Base-by-base conservation (phyloP, 208 protist species). In the Trypanosoma rangeli region DNA sequence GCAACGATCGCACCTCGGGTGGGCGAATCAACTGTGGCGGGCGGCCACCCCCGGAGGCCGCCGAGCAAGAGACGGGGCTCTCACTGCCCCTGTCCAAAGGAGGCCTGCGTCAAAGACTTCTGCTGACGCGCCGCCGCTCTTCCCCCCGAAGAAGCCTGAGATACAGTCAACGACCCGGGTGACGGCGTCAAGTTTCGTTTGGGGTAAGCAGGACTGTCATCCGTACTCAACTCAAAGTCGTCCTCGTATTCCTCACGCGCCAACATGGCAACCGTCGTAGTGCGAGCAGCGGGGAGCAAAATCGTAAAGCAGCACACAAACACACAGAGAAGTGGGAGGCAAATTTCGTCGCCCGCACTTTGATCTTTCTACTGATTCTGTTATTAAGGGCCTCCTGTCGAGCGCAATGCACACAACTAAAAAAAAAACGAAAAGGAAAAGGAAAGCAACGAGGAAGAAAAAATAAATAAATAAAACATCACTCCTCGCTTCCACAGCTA, bases 171-270 rank as follows among this genome's bases (percentile, higher is more conserved):
- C 16, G 42, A 46, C 13, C 13, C 13, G 24, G 22, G 22, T 4
- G 46, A 22, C 1, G 39, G 24, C 33, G 70, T 0, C 15, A 13
- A 18, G 28, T 31, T 52, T 42, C n/a, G 10, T n/a, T 59, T 33
- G 26, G n/a, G 37, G 26, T 37, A 52, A 8, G 22, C 26, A 15
- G 46, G 22, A 33, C 12, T 22, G 5, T 35, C 46, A 8, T 53
- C n/a, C 3, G 52, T 52, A 3, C 16, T 39, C 9, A 53, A 53
- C 33, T 79, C 74, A 52, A 79, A 79, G 55, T 79, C 74, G 64
- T 79, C 74, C 4, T 67, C 69, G 57, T 79, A 73, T 16, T 22
- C 24, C 7, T 74, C 46, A 3, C 26, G 18, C 7, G 29, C 28
- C 10, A 57, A 76, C 64, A 76, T 71, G 64, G 33, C 61, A 15